phyloP scores from a whole-genome alignment of 805 yeast genomes.

The Wickerhamiella galacta region DNA sequence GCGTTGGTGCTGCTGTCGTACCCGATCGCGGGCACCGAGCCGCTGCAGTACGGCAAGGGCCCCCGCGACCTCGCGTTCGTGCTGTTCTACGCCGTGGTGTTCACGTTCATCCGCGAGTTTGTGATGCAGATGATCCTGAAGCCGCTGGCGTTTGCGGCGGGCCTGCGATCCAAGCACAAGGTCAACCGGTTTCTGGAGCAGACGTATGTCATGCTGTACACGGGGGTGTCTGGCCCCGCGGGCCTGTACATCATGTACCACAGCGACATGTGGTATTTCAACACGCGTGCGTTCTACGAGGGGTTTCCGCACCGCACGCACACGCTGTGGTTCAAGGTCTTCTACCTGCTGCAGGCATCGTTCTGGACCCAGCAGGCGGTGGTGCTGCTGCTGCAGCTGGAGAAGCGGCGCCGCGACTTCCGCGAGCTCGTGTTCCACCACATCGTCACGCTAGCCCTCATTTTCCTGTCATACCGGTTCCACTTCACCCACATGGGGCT shows the following conservation, averaged over 20 bases:
- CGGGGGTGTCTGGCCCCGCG: constrained; percentile 62
- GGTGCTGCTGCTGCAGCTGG: constrained; percentile 66
- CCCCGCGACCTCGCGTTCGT: constrained; percentile 66
- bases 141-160: constrained; percentile 47
- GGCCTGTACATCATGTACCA: constrained; percentile 80
- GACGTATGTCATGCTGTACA: constrained; percentile 68
- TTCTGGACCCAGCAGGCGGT: constrained; percentile 96
- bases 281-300: constrained; percentile 64
- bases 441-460: constrained; percentile 72
- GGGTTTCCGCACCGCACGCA: constrained; percentile 72
- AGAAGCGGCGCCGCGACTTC: constrained; percentile 90
- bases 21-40: constrained; percentile 31
- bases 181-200: constrained; percentile 83
- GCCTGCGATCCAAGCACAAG: constrained; percentile 38
- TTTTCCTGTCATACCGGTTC: constrained; percentile 76
- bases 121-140: constrained; percentile 63
- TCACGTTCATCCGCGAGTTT: constrained; percentile 84
- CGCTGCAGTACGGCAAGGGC: constrained; percentile 72
- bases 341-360: constrained; percentile 83
- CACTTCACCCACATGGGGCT: constrained; percentile 95
- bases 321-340: constrained; percentile 53
- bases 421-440: constrained; percentile 86
- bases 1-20: constrained; percentile 11
- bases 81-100: constrained; percentile 61
- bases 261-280: constrained; percentile 78